phyloP scores from a whole-genome alignment of 495 filamentous ascomycete genomes.

The Penicillium samsonianum region DNA sequence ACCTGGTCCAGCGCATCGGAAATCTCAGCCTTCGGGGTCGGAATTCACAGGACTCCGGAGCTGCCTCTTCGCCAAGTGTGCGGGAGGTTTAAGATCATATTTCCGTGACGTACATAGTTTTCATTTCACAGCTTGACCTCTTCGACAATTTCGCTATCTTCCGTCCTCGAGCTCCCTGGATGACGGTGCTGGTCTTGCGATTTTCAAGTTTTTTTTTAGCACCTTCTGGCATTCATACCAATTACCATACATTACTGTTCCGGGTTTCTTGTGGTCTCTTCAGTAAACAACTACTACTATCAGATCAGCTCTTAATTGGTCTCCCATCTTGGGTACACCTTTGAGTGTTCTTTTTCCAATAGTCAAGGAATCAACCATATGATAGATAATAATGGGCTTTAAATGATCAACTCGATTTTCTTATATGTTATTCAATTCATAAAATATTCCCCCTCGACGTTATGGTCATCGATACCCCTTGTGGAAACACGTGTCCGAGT shows the following conservation, averaged over 20 bases:
- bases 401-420: no score
- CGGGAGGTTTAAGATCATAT: conserved; percentile 37
- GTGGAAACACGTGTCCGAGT: conserved; percentile 6
- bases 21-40: conserved; percentile 62
- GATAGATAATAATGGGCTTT: background rate
- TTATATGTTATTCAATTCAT: background rate
- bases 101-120: conserved; percentile 24
- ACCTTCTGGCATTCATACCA: conserved; percentile 4
- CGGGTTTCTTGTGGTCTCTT: background rate
- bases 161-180: conserved; percentile 13
- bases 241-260: conserved; percentile 2
- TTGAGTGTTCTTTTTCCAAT: background rate
- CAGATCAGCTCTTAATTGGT: background rate
- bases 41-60: conserved; percentile 36
- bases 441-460: background rate
- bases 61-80: conserved; percentile 35
- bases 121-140: conserved; percentile 17
- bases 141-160: conserved; percentile 6
- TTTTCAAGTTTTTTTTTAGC: conserved; percentile 13
- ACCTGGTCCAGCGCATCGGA: conserved; percentile 84
- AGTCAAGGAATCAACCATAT: background rate
- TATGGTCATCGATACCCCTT: background rate
- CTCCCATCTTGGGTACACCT: background rate
- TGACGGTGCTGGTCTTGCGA: conserved; percentile 11
- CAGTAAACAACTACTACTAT: background rate